A percentile compares a stretch with the other conserved stretches of the same genome.
Conservation (phyloP, 257 asterid species). For the Forsythia suspensa region DNA sequence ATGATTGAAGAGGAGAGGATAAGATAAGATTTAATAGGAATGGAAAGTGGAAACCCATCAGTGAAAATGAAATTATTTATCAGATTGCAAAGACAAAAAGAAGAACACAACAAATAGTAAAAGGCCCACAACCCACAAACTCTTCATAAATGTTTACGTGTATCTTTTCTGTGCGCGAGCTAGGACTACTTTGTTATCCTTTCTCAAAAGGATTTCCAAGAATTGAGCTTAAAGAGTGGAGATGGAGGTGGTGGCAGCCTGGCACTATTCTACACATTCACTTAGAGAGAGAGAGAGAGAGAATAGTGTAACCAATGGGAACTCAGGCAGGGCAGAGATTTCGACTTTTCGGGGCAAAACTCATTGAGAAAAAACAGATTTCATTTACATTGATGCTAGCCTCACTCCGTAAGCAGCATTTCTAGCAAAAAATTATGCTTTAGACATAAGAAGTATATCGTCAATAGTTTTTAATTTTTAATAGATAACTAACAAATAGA, state of each 20-base stretch:
- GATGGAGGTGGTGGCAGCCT: background rate
- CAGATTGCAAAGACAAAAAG: conserved; percentile 15
- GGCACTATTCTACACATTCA: background rate
- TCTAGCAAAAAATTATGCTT: background rate
- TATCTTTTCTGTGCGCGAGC: background rate
- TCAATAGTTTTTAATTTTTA: no score
- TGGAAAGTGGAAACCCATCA: background rate
- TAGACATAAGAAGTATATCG: background rate
- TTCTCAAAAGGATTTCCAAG: background rate
- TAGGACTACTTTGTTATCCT: background rate
- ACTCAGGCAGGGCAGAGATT: conserved; percentile 27
- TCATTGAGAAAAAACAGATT: conserved; percentile 8
- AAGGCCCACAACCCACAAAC: background rate
- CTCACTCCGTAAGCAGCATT: background rate
- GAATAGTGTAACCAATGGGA: conserved; percentile 32
- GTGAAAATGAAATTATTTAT: conserved; percentile 11
- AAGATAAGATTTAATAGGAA: conserved; percentile 12
- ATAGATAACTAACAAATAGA: no score
- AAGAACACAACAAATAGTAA: background rate
- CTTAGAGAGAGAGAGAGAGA: background rate
- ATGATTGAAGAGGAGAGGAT: conserved; percentile 17
- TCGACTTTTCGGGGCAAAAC: conserved; percentile 17
- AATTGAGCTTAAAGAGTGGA: conserved; percentile 10
- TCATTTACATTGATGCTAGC: background rate
- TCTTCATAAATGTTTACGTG: background rate